phyloP scores from a whole-genome alignment of 2,329 filamentous ascomycete genomes.

The Pyrenophora seminiperda region DNA sequence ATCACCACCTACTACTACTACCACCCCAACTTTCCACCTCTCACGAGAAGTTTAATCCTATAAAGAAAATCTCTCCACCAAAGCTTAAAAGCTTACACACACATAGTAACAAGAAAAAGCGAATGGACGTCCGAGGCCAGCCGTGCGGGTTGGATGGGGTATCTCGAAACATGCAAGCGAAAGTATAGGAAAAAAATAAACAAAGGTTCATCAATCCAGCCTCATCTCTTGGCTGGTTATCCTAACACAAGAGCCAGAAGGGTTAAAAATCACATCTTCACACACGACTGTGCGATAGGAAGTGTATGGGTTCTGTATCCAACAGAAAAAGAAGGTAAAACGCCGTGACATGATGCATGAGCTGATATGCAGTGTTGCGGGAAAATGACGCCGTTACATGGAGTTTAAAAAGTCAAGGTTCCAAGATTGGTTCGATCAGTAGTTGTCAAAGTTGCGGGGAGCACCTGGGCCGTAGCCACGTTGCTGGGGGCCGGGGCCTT shows the following conservation, averaged over 20 bases:
- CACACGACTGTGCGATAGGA: not conserved
- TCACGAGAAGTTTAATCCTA: too few relatives aligned
- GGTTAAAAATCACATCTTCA: too few relatives aligned
- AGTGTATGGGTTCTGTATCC: slow-evolving; percentile 18
- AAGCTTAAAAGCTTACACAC: too few relatives aligned
- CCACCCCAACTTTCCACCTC: too few relatives aligned
- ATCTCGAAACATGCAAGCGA: slow-evolving; percentile 38
- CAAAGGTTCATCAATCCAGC: slow-evolving; percentile 10
- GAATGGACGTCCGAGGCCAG: slow-evolving; percentile 45
- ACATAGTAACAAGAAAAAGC: slow-evolving; percentile 17
- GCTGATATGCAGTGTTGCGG: slow-evolving; percentile 14
- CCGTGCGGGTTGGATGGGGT: slow-evolving; percentile 34
- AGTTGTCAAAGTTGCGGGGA: slow-evolving; percentile 26
- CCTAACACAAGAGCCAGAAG: too few relatives aligned
- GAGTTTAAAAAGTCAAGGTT: not conserved
- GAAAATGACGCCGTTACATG: not conserved
- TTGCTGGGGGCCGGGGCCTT: slow-evolving; percentile 1
- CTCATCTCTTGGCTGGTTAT: not conserved
- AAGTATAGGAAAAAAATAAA: slow-evolving; percentile 12
- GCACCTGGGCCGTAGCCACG: slow-evolving; percentile 5
- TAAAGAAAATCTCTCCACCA: too few relatives aligned
- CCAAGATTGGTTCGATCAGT: slow-evolving; percentile 21
- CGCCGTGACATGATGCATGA: slow-evolving; percentile 19
- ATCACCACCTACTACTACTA: too few relatives aligned
- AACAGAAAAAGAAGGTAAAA: slow-evolving; percentile 25